These are phyloP conservation scores for Leucosporidium creatinivorum DNA, from an alignment of 768 basidiomycete genomes.

Conservation along the genomic window DNA sequence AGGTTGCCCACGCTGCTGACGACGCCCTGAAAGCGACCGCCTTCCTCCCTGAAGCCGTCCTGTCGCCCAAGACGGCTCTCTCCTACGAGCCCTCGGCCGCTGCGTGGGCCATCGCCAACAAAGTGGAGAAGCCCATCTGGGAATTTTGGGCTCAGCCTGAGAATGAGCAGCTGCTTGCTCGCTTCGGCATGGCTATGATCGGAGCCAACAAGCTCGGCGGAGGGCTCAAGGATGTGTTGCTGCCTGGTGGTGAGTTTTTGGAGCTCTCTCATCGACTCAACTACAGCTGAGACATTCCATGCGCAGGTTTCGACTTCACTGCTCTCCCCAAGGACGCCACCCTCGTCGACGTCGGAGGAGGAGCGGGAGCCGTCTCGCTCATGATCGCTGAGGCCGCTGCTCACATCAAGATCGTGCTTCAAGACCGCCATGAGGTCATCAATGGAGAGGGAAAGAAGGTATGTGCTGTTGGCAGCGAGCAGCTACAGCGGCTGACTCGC, in stretches of 20 bases:
- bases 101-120: slow-evolving; percentile 38
- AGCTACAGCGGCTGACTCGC: too few species aligned
- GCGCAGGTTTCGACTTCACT: slow-evolving; percentile 51
- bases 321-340: slow-evolving; percentile 39
- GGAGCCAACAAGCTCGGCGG: too few species aligned
- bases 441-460: slow-evolving; percentile 33
- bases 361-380: slow-evolving; percentile 35
- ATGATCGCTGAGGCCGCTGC: slow-evolving; percentile 35
- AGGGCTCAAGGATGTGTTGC: too few species aligned
- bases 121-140: slow-evolving; percentile 37
- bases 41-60: slow-evolving; percentile 34
- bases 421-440: slow-evolving; percentile 40
- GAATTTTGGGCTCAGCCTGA: slow-evolving; percentile 38
- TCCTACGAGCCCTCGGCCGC: slow-evolving; percentile 31
- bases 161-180: slow-evolving; percentile 35
- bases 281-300: background rate
- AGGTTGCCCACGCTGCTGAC: slow-evolving; percentile 2
- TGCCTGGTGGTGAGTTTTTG: too few species aligned
- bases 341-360: slow-evolving; percentile 44
- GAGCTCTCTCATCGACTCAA: background rate
- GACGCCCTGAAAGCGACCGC: slow-evolving; percentile 14
- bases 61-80: slow-evolving; percentile 21
- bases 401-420: slow-evolving; percentile 39
- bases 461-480: background rate
- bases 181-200: slow-evolving; percentile 42